A percentile compares a stretch with the other conserved stretches of the same genome.
These are phyloP conservation scores for Hericium rajendrae DNA, from an alignment of 768 basidiomycete genomes.

Conservation along the genomic window DNA sequence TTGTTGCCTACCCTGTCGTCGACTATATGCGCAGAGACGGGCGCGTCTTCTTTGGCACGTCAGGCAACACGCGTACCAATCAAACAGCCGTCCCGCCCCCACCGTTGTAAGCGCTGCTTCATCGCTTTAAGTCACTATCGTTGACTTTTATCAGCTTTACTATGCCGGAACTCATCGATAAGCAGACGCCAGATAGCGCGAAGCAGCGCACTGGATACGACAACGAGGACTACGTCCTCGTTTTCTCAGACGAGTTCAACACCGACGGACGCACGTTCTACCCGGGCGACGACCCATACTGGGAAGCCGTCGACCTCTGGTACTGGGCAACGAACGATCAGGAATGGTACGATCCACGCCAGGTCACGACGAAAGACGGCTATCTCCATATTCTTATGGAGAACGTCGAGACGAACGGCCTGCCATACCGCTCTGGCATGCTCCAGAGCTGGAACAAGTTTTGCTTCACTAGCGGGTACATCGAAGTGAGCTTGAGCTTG, in stretches of 20 bases:
- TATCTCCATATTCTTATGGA: slow-evolving; percentile 64
- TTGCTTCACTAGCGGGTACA: slow-evolving; percentile 69
- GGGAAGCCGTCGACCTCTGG: slow-evolving; percentile 68
- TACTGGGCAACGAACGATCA: slow-evolving; percentile 61
- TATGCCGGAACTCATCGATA: slow-evolving; percentile 60
- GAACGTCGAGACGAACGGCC: slow-evolving; percentile 37
- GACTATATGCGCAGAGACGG: slow-evolving; percentile 34
- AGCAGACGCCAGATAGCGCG: slow-evolving; percentile 52
- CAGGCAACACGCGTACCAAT: slow-evolving; percentile 54
- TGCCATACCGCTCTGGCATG: slow-evolving; percentile 67
- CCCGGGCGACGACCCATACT: slow-evolving; percentile 57
- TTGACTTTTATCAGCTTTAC: slow-evolving; percentile 28
- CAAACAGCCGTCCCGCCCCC: slow-evolving; percentile 22
- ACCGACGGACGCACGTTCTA: slow-evolving; percentile 40
- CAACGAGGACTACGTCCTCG: slow-evolving; percentile 54
- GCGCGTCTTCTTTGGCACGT: slow-evolving; percentile 32
- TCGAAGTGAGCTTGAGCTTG: slow-evolving; percentile 55
- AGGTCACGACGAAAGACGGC: slow-evolving; percentile 59
- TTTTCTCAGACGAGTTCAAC: slow-evolving; percentile 62
- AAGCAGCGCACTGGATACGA: slow-evolving; percentile 63
- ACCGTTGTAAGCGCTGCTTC: neutral
- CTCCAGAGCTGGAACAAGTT: slow-evolving; percentile 89
- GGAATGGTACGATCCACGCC: slow-evolving; percentile 69
- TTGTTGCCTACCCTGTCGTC: slow-evolving; percentile 76
- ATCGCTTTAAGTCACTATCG: neutral